Percentiles rank a stretch among this genome's conserved stretches.
Conservation (phyloP, 495 filamentous ascomycete species). For the Aspergillus leporis region DNA sequence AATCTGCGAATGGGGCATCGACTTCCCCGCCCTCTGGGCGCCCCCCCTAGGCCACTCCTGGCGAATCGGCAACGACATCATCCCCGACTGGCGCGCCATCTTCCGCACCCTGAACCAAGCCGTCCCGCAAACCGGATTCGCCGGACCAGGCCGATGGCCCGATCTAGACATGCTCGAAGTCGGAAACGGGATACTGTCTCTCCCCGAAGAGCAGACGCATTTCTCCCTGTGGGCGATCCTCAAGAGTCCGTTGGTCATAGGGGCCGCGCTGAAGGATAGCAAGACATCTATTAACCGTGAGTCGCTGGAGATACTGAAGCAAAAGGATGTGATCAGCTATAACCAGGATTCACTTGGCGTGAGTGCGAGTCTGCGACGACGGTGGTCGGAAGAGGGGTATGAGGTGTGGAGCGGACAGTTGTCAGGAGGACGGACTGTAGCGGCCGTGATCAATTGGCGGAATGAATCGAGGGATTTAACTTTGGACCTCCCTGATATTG, state of each 20-base stretch:
- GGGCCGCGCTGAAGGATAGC: constrained; percentile 43
- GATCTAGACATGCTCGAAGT: constrained; percentile 59
- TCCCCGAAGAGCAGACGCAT: constrained; percentile 49
- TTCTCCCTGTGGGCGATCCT: constrained; percentile 59
- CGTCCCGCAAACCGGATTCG: constrained; percentile 37
- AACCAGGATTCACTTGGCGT: constrained; percentile 55
- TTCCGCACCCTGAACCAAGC: constrained; percentile 52
- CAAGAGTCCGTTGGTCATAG: constrained; percentile 57
- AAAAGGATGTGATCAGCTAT: constrained; percentile 52
- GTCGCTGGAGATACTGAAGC: constrained; percentile 43
- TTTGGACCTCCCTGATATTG: constrained; percentile 40
- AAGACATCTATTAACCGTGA: constrained; percentile 27
- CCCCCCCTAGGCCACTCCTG: constrained; percentile 48
- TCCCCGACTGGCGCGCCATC: constrained; percentile 50
- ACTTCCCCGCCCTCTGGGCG: constrained; percentile 51
- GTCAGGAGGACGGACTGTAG: constrained; percentile 37
- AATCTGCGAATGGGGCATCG: constrained; percentile 56
- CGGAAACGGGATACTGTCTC: constrained; percentile 38
- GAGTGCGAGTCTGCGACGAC: constrained; percentile 36
- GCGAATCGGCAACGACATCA: constrained; percentile 58
- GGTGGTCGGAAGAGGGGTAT: constrained; percentile 44
- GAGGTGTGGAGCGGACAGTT: constrained; percentile 53
- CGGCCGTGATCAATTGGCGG: constrained; percentile 48
- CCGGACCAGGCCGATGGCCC: constrained; percentile 48
- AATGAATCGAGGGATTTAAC: constrained; percentile 38